Base-by-base conservation (phyloP, 148 eudicot genomes). In the Limonium bicolor region DNA sequence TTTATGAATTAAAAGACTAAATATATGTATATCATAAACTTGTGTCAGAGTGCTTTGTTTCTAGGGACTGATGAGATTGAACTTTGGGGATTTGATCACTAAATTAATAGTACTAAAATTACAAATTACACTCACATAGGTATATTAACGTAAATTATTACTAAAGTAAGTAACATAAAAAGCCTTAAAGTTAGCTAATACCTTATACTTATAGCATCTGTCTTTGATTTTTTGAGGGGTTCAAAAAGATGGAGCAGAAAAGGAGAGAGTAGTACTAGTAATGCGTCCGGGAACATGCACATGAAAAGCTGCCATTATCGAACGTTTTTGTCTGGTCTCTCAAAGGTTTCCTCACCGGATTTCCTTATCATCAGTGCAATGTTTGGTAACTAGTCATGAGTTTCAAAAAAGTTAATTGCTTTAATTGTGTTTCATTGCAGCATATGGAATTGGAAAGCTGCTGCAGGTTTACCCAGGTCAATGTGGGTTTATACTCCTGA, bases 221-320 rank as follows among this genome's bases (percentile, higher is more conserved):
- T 69, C 69, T 66, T 67, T 71, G 70, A 66, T 59, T 51, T 32
- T 51, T 50, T 72, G 57, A 59, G 55, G 34, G 53, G 28, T 54
- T 50, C 30, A 23, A 16, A 50, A 43, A 68, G 59, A 53, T 68
- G 67, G 71, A 70, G 58, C 62, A 71, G 64, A 53, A 7, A 38
- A 59, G 35, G 40, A 35, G 67, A 56, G 33, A 62, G 34, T 27
- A 32, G 30, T n/a, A n/a, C n/a, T n/a, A n/a, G n/a, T n/a, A n/a
- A n/a, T 47, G 59, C 54, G 58, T 50, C 51, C 50, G 65, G 45
- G 48, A 65, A 70, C 70, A 72, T 60, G 79, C 87, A 55, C 27
- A 72, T n/a, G n/a, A n/a, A 81, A 79, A 86, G 81, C 75, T 74
- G 94, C 73, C 84, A 77, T 62, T 68, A 65, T 74, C 75, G 76